A percentile compares a stretch with the other conserved stretches of the same genome.
These are phyloP conservation scores for Coemansia sp. DNA, from an alignment of 192 early-diverging fungal species.

Conservation along the genomic window DNA sequence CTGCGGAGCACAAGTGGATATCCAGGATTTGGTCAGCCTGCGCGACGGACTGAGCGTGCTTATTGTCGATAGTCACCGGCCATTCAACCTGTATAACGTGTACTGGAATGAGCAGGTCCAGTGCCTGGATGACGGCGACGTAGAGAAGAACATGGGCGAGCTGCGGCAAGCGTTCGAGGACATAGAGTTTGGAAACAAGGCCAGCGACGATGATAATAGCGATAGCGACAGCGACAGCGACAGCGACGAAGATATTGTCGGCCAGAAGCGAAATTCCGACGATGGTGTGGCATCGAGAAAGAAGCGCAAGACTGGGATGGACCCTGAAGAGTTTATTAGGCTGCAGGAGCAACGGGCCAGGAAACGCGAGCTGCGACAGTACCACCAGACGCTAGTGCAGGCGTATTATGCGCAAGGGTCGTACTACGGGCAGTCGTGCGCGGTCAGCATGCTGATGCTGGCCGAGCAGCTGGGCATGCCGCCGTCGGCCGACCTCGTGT, in stretches of 20 bases:
- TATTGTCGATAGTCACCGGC: conserved; percentile 87
- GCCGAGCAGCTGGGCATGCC: conserved; percentile 72
- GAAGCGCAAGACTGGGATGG: conserved; percentile 25
- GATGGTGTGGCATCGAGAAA: conserved; percentile 3
- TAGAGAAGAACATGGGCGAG: conserved; percentile 66
- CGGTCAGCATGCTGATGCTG: conserved; percentile 72
- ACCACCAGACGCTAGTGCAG: conserved; percentile 58
- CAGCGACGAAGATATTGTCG: conserved; percentile 8
- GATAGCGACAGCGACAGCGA: conserved; percentile 11
- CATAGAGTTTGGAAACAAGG: conserved; percentile 38
- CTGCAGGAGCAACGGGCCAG: conserved; percentile 39
- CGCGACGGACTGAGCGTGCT: conserved; percentile 67
- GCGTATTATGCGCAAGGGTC: conserved; percentile 83
- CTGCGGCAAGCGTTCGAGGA: conserved; percentile 69
- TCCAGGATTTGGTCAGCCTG: conserved; percentile 64
- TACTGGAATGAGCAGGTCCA: conserved; percentile 76
- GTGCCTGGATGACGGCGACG: conserved; percentile 85
- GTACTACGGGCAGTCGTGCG: conserved; percentile 74
- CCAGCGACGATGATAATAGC: conserved; percentile 16
- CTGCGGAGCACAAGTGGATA: conserved; percentile 80
- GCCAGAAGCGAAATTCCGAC: not conserved
- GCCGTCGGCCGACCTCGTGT: conserved; percentile 68
- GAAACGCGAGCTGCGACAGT: conserved; percentile 36
- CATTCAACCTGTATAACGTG: conserved; percentile 82
- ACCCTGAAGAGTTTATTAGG: conserved; percentile 55